Evolutionary conservation across 2,329 filamentous ascomycete genomes (phyloP), one percentile per base, ranked within the genome.

Genomic region (Trichoderma brevicompactum): DNA sequence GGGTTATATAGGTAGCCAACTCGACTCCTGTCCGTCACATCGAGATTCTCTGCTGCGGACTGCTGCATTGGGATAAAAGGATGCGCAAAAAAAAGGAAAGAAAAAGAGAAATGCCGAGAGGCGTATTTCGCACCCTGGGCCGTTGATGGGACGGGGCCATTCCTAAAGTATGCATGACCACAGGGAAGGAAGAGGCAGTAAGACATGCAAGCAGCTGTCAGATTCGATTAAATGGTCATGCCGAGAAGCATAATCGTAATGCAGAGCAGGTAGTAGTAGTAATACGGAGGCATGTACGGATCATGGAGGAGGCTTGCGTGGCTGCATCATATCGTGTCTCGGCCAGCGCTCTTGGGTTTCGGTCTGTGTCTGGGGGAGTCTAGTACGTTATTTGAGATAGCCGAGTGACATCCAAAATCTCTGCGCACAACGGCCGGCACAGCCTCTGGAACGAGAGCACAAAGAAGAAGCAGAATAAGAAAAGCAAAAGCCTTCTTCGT

Each of bases 31-130:
- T n/a, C n/a, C n/a, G n/a, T n/a, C n/a, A n/a, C 56, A 60, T 60
- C 43, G 56, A 60, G 56, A 60, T 60, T 48, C 17, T 17, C 9
- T 38, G 13, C 46, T 60, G 34, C 56, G 43, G 34, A 49, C 43
- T 40, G 43, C 43, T 60, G 32, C 17, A 49, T 60, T 60, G 8
- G 43, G 56, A 28, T 28, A 34, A 49, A 23, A 60, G 34, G 44
- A 38, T 43, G 8, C 7, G n/a, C 23, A 38, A 28, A 28, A 28
- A 28, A 28, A 28, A 28, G 2, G n/a, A 32, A n/a, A n/a, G 41
- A 19, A 17, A 13, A 2, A 19, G 43, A 28, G 23, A 28, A 32
- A 41, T 56, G 40, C 53, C 53, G 53, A 56, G 53, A 56, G 53
- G 53, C 23, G 23, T 28, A 28, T 28, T 28, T 28, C 23, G 23